phyloP scores from a whole-genome alignment of 192 early-diverging fungal species.

The Entrophospora sp. region DNA sequence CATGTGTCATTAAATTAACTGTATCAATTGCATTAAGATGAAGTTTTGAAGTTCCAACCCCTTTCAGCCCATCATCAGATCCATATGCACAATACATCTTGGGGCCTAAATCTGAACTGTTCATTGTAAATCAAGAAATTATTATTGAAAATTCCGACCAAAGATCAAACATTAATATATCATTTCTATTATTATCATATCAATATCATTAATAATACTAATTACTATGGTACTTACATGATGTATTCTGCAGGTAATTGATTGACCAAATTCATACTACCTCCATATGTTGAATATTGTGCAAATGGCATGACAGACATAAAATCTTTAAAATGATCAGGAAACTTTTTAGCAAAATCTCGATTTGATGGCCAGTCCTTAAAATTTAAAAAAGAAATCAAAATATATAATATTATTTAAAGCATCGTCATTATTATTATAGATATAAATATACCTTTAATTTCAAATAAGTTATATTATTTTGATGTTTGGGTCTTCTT shows the following conservation, averaged over 20 bases:
- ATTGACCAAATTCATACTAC: not conserved
- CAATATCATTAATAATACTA: no score
- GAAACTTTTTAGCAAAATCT: not conserved
- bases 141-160: no score
- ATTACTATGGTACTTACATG: no score
- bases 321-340: not conserved
- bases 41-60: constrained; percentile 60
- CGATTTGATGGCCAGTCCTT: constrained; percentile 4
- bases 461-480: not conserved
- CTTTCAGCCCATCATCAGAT: constrained; percentile 39
- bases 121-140: no score
- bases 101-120: not conserved
- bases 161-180: no score
- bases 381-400: not conserved
- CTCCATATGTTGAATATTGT: not conserved
- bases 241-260: not conserved
- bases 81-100: constrained; percentile 9
- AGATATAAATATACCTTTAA: not conserved
- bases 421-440: no score
- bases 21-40: constrained; percentile 76
- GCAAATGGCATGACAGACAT: not conserved
- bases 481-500: no score
- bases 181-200: no score
- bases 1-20: constrained; percentile 66
- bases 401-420: no score